Evolutionary conservation across 1,139 yeast genomes (phyloP).

Genomic region (Debaryomyces fabryi): DNA sequence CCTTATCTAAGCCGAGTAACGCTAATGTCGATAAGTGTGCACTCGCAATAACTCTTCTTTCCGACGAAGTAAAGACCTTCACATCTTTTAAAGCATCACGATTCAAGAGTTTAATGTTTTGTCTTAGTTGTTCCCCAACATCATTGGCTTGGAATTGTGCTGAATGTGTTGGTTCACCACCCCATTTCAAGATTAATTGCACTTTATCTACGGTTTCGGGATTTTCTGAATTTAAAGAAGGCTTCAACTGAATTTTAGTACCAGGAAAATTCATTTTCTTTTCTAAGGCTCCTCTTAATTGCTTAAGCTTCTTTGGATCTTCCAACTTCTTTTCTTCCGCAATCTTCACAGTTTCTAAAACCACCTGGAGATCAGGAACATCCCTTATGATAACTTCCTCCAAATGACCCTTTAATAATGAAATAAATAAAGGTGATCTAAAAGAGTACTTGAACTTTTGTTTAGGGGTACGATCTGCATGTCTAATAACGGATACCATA

Average conservation of each 20-base stretch:
- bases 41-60: slow-evolving; percentile 89
- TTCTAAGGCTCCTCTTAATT: slow-evolving; percentile 79
- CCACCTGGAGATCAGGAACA: slow-evolving; percentile 81
- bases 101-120: slow-evolving; percentile 84
- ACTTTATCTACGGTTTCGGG: slow-evolving; percentile 84
- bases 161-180: slow-evolving; percentile 99
- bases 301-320: slow-evolving; percentile 73
- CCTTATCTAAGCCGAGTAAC: slow-evolving; percentile 65
- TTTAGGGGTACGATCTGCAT: slow-evolving; percentile 99
- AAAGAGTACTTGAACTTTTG: slow-evolving; percentile 97
- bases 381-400: slow-evolving; percentile 96
- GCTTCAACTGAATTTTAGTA: slow-evolving; percentile 94
- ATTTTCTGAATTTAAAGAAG: slow-evolving; percentile 65
- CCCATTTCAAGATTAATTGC: slow-evolving; percentile 96
- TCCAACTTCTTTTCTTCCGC: slow-evolving; percentile 82
- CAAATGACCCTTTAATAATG: slow-evolving; percentile 87
- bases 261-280: slow-evolving; percentile 93
- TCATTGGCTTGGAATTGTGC: slow-evolving; percentile 94
- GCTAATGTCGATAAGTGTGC: slow-evolving; percentile 89
- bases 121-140: slow-evolving; percentile 93
- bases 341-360: slow-evolving; percentile 77
- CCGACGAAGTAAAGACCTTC: slow-evolving; percentile 87
- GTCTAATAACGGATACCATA: slow-evolving; percentile 86
- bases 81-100: slow-evolving; percentile 83
- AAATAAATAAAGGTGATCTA: slow-evolving; percentile 82